These are phyloP conservation scores for Mycena galericulata DNA, from an alignment of 768 basidiomycete species.

Conservation along the genomic window DNA sequence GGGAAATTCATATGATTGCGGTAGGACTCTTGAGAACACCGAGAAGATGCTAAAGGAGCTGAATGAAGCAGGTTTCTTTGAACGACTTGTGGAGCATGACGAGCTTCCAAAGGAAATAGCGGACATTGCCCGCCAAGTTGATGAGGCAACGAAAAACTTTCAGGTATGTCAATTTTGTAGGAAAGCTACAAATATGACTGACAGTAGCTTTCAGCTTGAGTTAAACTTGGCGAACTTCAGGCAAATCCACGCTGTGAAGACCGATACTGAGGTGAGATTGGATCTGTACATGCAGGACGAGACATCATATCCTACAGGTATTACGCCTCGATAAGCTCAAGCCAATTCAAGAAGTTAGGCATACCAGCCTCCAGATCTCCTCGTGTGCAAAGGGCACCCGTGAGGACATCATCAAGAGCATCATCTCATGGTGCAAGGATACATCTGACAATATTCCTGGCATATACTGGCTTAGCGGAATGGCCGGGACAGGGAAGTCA, in stretches of 20 bases:
- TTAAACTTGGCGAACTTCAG: not conserved
- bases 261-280: not conserved
- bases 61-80: not conserved
- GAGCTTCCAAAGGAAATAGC: not conserved
- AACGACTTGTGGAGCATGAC: not conserved
- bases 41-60: not conserved
- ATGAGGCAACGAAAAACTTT: conserved; percentile 2
- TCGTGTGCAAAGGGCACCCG: not conserved
- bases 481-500: too few species aligned
- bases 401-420: not conserved
- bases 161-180: not conserved
- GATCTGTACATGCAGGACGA: not conserved
- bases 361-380: not conserved
- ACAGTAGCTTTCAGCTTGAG: not conserved
- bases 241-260: not conserved
- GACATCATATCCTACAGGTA: not conserved
- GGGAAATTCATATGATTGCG: not conserved
- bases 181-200: not conserved
- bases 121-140: not conserved
- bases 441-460: not conserved
- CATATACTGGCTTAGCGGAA: conserved; percentile 43
- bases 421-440: not conserved
- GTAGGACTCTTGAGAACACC: not conserved
- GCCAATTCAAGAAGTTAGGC: not conserved
- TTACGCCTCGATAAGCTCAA: not conserved